Base-by-base conservation (phyloP, 164 flowering plant species). In the Nymphaea colorata region DNA sequence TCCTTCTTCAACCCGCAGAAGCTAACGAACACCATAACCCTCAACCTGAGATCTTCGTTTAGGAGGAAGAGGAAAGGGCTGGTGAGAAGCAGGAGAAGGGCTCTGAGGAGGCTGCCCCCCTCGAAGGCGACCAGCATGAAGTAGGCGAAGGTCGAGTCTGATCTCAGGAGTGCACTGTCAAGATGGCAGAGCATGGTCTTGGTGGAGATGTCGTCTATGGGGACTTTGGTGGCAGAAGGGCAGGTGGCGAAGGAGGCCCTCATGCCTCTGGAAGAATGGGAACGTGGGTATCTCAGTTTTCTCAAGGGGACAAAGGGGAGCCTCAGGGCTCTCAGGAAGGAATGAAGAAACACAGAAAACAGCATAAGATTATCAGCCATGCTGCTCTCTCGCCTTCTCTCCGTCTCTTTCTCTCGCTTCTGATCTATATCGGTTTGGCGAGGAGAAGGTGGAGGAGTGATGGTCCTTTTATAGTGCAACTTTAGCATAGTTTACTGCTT, bases 91-190 rank as follows among this genome's bases (percentile, higher is more conserved):
- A 87, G 71, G 8, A 82, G 12, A 3, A 87, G 63, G 1, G 86
- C 83, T 62, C 96, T 81, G 0, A 86, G 0, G 1, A 71, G 59
- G 64, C 92, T 74, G 15, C 90, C 90, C 15, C 80, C 85, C 71
- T 87, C 92, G 60, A 78, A 75, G 62, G 78, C 80, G 41, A 85
- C 87, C 4, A 86, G 79, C 86, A 86, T 73, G 79, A 81, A 79
- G 79, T 86, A 90, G 43, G 91, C 85, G 66, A 88, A 88, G 72
- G 81, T 53, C 42, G 84, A 81, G 0, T 85, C 66, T 3, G 91
- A 84, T 65, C 69, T 82, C 61, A 91, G 41, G 41, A 91, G 64
- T 18, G 85, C 74, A 25, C 80, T 83, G 69, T 91, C 90, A 3
- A 86, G 78, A 47, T 82, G 78, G 61, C 84, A 85, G 45, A 85